These are phyloP conservation scores for Pulicaria dysenterica DNA, from an alignment of 129 eudicot genomes.

Conservation along the genomic window DNA sequence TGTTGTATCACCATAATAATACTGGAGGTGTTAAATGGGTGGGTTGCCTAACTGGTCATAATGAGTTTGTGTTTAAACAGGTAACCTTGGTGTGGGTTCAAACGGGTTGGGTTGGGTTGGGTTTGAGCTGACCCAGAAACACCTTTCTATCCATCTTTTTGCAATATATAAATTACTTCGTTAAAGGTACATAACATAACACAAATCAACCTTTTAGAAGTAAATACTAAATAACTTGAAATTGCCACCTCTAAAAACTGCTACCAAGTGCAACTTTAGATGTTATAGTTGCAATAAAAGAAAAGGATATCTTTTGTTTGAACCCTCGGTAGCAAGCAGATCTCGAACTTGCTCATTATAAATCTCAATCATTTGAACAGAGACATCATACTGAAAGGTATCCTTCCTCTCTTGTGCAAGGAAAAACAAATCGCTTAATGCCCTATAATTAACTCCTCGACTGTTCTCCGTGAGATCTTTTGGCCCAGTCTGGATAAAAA, in stretches of 20 bases:
- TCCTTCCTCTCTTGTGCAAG: conserved; percentile 84
- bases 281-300: conserved; percentile 3
- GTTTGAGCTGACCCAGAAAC: background rate
- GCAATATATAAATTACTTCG: no score
- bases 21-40: background rate
- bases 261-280: conserved; percentile 6
- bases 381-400: conserved; percentile 75
- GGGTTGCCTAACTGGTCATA: background rate
- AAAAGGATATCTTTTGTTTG: conserved; percentile 91
- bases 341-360: conserved; percentile 98
- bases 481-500: conserved; percentile 72
- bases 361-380: conserved; percentile 99
- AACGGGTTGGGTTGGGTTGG: background rate
- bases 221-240: background rate
- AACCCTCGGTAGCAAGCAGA: conserved; percentile 78
- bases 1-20: background rate
- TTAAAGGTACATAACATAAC: background rate
- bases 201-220: background rate
- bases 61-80: background rate
- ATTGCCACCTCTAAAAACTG: background rate
- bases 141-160: background rate
- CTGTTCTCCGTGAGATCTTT: conserved; percentile 74
- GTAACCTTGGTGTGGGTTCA: background rate
- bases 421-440: conserved; percentile 79
- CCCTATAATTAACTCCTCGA: conserved; percentile 96